These are phyloP conservation scores for Ceratocystis ficicola DNA, from an alignment of 2,329 filamentous ascomycete species.

Conservation along the genomic window DNA sequence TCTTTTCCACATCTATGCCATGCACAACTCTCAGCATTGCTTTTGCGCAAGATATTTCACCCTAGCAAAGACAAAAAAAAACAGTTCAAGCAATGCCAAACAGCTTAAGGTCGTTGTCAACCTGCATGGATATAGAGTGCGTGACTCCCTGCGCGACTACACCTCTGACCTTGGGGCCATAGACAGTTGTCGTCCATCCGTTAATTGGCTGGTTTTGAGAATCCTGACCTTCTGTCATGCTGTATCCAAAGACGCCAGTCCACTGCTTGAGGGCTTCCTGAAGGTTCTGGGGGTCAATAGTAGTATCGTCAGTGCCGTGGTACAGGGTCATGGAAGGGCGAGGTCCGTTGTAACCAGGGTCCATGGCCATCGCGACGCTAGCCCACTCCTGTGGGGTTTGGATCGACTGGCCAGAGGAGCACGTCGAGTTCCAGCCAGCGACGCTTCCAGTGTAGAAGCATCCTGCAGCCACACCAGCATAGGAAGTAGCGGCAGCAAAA, in stretches of 20 bases:
- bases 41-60: no score
- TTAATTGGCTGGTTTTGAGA: constrained; percentile 29
- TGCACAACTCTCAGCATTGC: no score
- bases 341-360: constrained; percentile 38
- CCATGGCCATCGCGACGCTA: constrained; percentile 35
- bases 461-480: constrained; percentile 43
- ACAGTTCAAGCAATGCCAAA: constrained; percentile 18
- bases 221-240: constrained; percentile 27
- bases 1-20: no score
- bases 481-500: constrained; percentile 40
- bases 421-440: constrained; percentile 43
- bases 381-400: constrained; percentile 34
- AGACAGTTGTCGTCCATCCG: constrained; percentile 33
- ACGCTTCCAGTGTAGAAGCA: constrained; percentile 38
- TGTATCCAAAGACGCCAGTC: constrained; percentile 39
- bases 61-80: no score
- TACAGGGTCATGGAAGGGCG: constrained; percentile 48
- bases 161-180: constrained; percentile 29
- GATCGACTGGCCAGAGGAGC: constrained; percentile 39
- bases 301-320: constrained; percentile 42
- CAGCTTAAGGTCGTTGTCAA: constrained; percentile 24
- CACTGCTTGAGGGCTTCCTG: constrained; percentile 46
- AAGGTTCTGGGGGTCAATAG: constrained; percentile 42
- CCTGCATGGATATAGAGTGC: constrained; percentile 26
- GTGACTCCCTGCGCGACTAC: constrained; percentile 27